These are phyloP conservation scores for Trametes punicea DNA, from an alignment of 768 basidiomycete species.

Conservation along the genomic window DNA sequence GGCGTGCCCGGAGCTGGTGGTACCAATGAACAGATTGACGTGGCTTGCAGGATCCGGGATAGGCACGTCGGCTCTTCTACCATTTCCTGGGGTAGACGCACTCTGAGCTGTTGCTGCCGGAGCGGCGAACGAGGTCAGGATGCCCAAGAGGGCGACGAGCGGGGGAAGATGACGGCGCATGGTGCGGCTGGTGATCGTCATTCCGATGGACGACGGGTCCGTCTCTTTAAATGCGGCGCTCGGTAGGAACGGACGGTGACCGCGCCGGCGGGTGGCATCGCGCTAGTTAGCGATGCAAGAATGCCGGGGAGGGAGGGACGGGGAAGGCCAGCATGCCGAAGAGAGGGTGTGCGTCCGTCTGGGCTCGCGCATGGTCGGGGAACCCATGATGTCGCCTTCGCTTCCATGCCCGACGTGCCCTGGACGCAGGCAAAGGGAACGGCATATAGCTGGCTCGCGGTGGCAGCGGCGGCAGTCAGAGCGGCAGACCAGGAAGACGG, in stretches of 20 bases:
- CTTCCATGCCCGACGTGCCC: neutral
- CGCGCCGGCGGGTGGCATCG: neutral
- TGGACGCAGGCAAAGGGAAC: neutral
- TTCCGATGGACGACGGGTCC: neutral
- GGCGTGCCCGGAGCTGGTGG: slow-evolving; percentile 42
- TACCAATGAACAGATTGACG: slow-evolving; percentile 66
- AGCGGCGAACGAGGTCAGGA: neutral
- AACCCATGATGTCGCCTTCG: slow-evolving; percentile 10
- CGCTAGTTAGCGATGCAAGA: neutral
- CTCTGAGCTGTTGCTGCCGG: neutral
- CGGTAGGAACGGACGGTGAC: neutral
- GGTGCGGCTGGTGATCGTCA: neutral
- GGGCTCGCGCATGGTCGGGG: neutral
- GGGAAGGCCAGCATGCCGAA: neutral
- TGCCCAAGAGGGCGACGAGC: slow-evolving; percentile 4
- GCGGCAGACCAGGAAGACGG: neutral
- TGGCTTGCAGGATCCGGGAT: slow-evolving; percentile 28
- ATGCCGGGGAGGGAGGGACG: neutral
- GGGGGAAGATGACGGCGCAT: neutral
- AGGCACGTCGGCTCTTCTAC: slow-evolving; percentile 7
- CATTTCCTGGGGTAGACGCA: neutral
- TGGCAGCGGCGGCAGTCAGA: neutral
- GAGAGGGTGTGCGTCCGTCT: neutral
- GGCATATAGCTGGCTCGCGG: neutral
- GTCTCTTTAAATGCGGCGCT: neutral